phyloP scores from a whole-genome alignment of 192 early-diverging fungal species.

The Rhizoclosmatium sp. region DNA sequence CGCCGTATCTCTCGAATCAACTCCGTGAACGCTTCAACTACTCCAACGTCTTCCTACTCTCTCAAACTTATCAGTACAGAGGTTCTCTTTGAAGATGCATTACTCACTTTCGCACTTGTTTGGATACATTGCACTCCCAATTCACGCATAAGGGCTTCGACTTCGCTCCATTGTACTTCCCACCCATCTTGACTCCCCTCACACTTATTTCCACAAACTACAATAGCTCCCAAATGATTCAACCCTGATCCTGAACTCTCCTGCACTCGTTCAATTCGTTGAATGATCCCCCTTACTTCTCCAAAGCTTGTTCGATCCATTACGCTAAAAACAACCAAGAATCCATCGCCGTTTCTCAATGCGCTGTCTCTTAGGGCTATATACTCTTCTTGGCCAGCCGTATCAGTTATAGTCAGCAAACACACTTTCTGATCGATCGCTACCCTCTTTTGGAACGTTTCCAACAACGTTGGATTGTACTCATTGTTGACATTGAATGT shows the following conservation, averaged over 20 bases:
- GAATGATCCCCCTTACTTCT: slow-evolving; percentile 39
- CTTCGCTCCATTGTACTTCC: not conserved
- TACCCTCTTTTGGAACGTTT: slow-evolving; percentile 66
- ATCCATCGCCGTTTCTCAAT: slow-evolving; percentile 63
- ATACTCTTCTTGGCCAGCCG: slow-evolving; percentile 69
- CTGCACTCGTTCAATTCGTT: slow-evolving; percentile 65
- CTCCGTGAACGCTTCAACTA: slow-evolving; percentile 60
- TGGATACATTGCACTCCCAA: slow-evolving; percentile 59
- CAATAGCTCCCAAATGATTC: slow-evolving; percentile 24
- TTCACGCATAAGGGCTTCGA: slow-evolving; percentile 45
- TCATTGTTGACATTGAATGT: slow-evolving; percentile 58
- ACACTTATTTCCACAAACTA: slow-evolving; percentile 64
- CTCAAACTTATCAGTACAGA: no score
- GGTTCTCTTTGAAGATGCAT: not conserved
- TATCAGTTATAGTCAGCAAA: slow-evolving; percentile 65
- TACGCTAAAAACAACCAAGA: slow-evolving; percentile 65
- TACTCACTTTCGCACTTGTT: slow-evolving; percentile 64
- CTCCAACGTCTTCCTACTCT: slow-evolving; percentile 61
- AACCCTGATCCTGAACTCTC: no score
- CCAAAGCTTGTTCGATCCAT: slow-evolving; percentile 39
- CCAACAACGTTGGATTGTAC: slow-evolving; percentile 56
- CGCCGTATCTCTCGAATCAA: slow-evolving; percentile 62
- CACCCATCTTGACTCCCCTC: not conserved
- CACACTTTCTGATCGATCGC: slow-evolving; percentile 52
- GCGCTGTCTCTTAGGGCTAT: slow-evolving; percentile 64